Evolutionary conservation across 768 basidiomycete genomes (phyloP).

Genomic region (Kwoniella europaea): DNA sequence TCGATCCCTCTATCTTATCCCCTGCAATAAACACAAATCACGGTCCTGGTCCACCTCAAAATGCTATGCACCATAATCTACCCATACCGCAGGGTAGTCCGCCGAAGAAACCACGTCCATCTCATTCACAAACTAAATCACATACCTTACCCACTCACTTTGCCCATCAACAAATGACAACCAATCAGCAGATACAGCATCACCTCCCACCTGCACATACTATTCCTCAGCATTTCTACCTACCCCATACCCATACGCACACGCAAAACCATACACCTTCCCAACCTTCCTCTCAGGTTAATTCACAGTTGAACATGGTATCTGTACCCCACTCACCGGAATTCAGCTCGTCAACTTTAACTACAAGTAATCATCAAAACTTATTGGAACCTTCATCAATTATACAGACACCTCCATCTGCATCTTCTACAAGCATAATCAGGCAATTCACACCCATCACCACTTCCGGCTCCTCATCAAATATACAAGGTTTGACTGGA

Average conservation of each 20-base stretch:
- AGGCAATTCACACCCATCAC: neutral
- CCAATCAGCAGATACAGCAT: conserved; percentile 9
- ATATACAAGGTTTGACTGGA: neutral
- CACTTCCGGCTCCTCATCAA: neutral
- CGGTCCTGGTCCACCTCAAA: conserved; percentile 3
- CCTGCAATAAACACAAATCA: conserved; percentile 7
- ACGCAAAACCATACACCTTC: neutral
- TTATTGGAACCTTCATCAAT: neutral
- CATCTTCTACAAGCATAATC: neutral
- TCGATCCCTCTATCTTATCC: conserved; percentile 21
- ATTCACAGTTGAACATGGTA: neutral
- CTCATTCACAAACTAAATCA: neutral
- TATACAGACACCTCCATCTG: conserved; percentile 3
- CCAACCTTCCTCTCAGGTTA: neutral
- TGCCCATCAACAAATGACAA: neutral
- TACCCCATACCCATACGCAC: conserved; percentile 6
- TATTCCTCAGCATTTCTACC: conserved; percentile 8
- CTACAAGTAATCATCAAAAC: conserved; percentile 5
- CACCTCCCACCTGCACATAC: conserved; percentile 8
- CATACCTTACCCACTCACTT: neutral
- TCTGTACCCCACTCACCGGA: conserved; percentile 1
- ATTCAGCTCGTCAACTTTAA: neutral
- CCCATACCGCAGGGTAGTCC: conserved; percentile 23
- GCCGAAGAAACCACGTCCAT: conserved; percentile 27
- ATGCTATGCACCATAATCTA: conserved; percentile 3